Evolutionary conservation across 805 yeast genomes (phyloP), one percentile per base, ranked within the genome.

Genomic region (Wickerhamiella occidentalis): DNA sequence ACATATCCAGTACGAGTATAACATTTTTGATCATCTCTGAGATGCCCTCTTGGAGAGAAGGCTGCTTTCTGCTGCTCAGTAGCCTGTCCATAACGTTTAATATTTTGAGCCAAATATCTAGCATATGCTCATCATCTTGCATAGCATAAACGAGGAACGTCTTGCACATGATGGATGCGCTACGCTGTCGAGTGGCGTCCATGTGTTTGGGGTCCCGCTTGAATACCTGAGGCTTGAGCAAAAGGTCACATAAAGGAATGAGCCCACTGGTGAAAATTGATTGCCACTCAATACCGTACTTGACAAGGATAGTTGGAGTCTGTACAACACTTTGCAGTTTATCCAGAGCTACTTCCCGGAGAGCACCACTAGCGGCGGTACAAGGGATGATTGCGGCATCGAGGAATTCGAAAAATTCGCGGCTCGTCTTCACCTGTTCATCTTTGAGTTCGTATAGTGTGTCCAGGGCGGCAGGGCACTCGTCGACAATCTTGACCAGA

Each of bases 231-330:
- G 82, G 80, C 54, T 78, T 78, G 49, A 82, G 70, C 28, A 84
- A 70, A 52, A 80, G 84, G 22, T 75, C 70, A 29, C 85, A 67
- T 45, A 85, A 69, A 12, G 96, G 87, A 60, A 86, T 74, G 33
- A 90, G 69, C 1, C 88, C 90, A 37, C 74, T 74, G 41, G 82
- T 87, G 53, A 87, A 80, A 3, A 85, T 58, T 3, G 49, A 50
- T n/a, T 59, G 57, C 69, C 69, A 65, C 9, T 59, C 56, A 17
- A 62, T 50, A 23, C 12, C 21, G 29, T 23, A 40, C 18, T 13
- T 19, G 3, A 11, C 9, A 33, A 45, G 54, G 3, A 23, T 23
- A 18, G 51, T 56, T 28, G 48, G 45, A 9, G 54, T 35, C 13
- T 45, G 64, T 9, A 80, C 58, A 3, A 74, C 66, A 4, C 69